Percentiles rank a stretch among this genome's conserved stretches.
These are phyloP conservation scores for Amorphotheca resinae DNA, from an alignment of 495 filamentous ascomycete genomes.

Conservation along the genomic window DNA sequence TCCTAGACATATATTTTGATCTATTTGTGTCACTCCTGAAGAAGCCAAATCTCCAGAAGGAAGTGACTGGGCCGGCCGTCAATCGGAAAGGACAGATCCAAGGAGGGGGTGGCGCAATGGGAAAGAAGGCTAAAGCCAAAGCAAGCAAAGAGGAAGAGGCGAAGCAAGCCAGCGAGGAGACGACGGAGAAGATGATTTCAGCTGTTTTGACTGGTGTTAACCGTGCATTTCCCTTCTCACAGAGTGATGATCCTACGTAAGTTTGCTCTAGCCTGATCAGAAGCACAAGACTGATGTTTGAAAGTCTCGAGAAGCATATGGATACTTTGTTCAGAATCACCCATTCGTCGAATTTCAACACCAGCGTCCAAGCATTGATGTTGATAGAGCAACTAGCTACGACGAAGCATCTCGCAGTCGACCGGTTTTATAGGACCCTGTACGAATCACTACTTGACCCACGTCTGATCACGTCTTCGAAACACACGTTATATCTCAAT, in stretches of 20 bases:
- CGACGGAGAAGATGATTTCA: slow-evolving; percentile 80
- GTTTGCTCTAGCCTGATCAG: slow-evolving; percentile 18
- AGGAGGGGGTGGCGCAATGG: slow-evolving; percentile 36
- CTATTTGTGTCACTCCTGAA: slow-evolving; percentile 71
- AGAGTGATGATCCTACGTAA: slow-evolving; percentile 60
- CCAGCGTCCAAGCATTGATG: slow-evolving; percentile 89
- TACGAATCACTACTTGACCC: slow-evolving; percentile 93
- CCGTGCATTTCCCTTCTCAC: slow-evolving; percentile 85
- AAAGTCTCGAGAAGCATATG: slow-evolving; percentile 66
- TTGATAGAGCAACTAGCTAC: slow-evolving; percentile 84
- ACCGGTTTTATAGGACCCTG: slow-evolving; percentile 87
- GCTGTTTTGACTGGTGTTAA: slow-evolving; percentile 89
- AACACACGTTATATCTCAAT: slow-evolving; percentile 90
- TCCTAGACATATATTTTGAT: slow-evolving; percentile 82
- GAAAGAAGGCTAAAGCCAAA: slow-evolving; percentile 37
- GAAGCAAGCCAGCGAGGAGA: slow-evolving; percentile 49
- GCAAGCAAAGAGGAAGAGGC: slow-evolving; percentile 38
- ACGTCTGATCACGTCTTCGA: slow-evolving; percentile 76
- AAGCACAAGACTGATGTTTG: slow-evolving; percentile 24
- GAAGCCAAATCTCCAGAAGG: slow-evolving; percentile 25
- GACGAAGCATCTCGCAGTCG: slow-evolving; percentile 60
- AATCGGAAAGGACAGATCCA: slow-evolving; percentile 33
- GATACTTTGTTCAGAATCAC: slow-evolving; percentile 91
- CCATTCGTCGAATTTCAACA: slow-evolving; percentile 98
- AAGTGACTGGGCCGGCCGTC: slow-evolving; percentile 14